phyloP scores from a whole-genome alignment of 805 yeast species.

The Metschnikowia cerradonensis region DNA sequence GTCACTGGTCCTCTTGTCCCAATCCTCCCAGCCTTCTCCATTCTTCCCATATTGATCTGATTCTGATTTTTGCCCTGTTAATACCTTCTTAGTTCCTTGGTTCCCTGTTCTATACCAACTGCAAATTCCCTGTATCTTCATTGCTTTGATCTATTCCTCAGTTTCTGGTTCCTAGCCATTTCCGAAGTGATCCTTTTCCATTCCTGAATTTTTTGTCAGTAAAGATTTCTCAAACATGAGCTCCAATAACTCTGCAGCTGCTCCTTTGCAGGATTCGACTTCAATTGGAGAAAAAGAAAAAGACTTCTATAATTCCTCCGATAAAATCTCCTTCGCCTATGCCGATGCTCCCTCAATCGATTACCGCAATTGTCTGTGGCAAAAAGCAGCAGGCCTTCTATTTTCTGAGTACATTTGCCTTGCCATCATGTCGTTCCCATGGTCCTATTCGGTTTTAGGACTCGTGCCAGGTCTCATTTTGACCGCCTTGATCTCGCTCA shows the following conservation, averaged over 20 bases:
- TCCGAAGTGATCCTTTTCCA: too few species aligned
- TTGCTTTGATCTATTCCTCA: too few species aligned
- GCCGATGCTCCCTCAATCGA: conserved; percentile 29
- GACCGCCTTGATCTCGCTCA: conserved; percentile 47
- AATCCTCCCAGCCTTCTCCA: too few species aligned
- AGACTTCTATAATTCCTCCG: conserved; percentile 5
- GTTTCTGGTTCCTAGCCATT: too few species aligned
- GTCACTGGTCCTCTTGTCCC: too few species aligned
- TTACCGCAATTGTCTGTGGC: conserved; percentile 54
- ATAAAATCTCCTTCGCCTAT: conserved; percentile 2
- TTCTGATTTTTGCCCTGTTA: too few species aligned
- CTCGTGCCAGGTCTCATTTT: conserved; percentile 54
- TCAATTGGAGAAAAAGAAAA: not conserved
- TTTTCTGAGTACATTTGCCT: conserved; percentile 59
- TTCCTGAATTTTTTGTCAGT: too few species aligned
- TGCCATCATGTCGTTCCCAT: conserved; percentile 64
- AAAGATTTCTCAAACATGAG: not conserved
- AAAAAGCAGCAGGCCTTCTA: conserved; percentile 54
- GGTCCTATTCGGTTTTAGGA: conserved; percentile 60
- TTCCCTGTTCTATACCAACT: too few species aligned
- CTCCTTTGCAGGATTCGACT: too few species aligned
- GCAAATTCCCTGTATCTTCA: too few species aligned
- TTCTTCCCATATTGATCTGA: too few species aligned
- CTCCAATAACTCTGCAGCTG: not conserved
- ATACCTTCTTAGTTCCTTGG: too few species aligned